Evolutionary conservation across 768 basidiomycete species (phyloP), one percentile per base, ranked within the genome.

Genomic region (Infundibulicybe gibba): DNA sequence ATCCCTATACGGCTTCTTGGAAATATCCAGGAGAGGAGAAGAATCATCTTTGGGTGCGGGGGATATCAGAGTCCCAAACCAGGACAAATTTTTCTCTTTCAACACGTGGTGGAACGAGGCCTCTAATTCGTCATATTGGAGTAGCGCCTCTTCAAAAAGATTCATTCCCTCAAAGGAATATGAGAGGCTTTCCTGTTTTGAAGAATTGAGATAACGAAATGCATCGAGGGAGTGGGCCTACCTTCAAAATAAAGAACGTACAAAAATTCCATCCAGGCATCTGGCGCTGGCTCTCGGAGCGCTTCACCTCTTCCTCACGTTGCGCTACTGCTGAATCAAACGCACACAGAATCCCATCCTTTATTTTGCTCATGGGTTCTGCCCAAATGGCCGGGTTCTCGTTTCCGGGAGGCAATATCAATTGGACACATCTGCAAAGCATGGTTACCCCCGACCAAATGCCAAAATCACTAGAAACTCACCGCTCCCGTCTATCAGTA

Each of bases 181-280:
- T 5, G 97, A 94, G 30, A 99, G 72, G 51, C 89, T 94, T 81
- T 98, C 97, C 95, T 98, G 57, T 42, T 32, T 53, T 45, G 49
- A 57, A 10, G 41, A 54, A 63, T 19, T 57, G 49, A 52, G 33
- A 54, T 4, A 53, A 33, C 35, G 43, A 41, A 32, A 35, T 21
- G 25, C 19, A 25, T 25, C 25, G 25, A 25, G 25, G 25, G 25
- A 25, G 20, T 44, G 38, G 33, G 47, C 44, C 44, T 49, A 92
- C 95, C 83, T 98, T 99, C 32, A 94, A 72, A 43, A 94, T 82
- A 65, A 97, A 97, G 71, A 94, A 98, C 0, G 89, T 94, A 62
- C 94, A 94, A 61, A 97, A 99, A 60, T 97, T 97, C 97, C 97
- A 99, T 8, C 97, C 95, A 1, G 93, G 92, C 81, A 94, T 89